Evolutionary conservation across 2,329 filamentous ascomycete species (phyloP), one percentile per base, ranked within the genome.

Genomic region (Fonsecaea pedrosoi): DNA sequence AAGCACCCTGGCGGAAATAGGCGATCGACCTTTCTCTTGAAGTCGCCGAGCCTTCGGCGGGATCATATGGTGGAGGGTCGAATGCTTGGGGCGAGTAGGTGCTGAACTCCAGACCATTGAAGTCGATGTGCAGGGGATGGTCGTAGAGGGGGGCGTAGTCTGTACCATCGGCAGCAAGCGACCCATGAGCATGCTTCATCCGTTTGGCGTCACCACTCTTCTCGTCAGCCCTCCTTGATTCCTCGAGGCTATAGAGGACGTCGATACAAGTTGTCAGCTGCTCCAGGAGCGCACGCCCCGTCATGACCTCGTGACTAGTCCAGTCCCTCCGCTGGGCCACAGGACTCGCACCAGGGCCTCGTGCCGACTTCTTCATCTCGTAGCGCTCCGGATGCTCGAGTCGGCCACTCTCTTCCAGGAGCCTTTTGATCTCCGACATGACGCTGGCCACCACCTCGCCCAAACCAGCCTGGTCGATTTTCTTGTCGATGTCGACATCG

Each of bases 371-470:
- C 61, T 77, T 76, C 5, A 77, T 74, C 67, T 65, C 71, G 68
- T 65, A 73, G 54, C 63, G 62, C 38, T 69, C 68, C 8, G 71
- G 72, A 40, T 82, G 81, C 72, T 86, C 84, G 67, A 89, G 81
- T 60, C 81, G 78, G 69, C 89, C 87, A 13, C 86, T 86, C 75
- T 89, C 85, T 64, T 87, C 85, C 30, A 88, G 79, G 7, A 89
- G 83, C 64, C 87, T 84, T 72, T 87, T 85, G 71, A 90, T 89
- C 37, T 87, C 87, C 18, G 84, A 83, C 79, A 90, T 83, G 57
- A 89, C 86, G 73, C 86, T 88, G 63, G 84, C 85, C 42, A 89
- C 87, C 3, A 87, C 85, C 75, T 89, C 87, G 54, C 86, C 87
- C 68, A 89, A 81, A 18, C 87, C 87, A 37, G 87, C 87, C 67